Evolutionary conservation across 192 early-diverging fungal species (phyloP), one percentile per base, ranked within the genome.

Genomic region (Kappamyces sp.): DNA sequence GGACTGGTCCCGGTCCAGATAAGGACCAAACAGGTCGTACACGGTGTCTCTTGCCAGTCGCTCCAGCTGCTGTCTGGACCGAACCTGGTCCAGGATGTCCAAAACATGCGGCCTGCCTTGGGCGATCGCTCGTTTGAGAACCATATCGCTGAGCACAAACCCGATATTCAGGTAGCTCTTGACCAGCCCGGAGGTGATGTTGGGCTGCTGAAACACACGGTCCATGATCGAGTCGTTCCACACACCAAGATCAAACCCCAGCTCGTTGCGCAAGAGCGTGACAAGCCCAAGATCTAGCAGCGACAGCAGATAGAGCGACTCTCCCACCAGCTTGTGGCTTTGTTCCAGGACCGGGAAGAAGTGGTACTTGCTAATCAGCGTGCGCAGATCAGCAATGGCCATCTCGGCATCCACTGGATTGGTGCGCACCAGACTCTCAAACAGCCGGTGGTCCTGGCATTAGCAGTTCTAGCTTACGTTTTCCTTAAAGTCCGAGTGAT

Each of bases 1-100:
- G 4, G 60, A 61, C 9, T 12, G 8, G 3, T 23, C 1, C 1
- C 15, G 48, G 12, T 61, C 41, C 41, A 60, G 36, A 15, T 61
- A 61, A 6, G 78, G 78, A 1, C 78, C 78, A 64, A 80, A 70
- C 62, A 80, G 68, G 51, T 80, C 78, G 33, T 62, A 34, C 6
- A 80, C 53, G 4, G 73, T 72, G 6, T 74, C 68, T 34, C 73
- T 48, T 5, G 74, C 75, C 41, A 67, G 53, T 6, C 47, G n/a
- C 32, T 67, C 43, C 33, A 80, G 54, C 42, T 43, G 5, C 9
- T 41, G 47, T 12, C 51, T n/a, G 1, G 51, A 13, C 31, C 74
- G 47, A 12, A 65, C 47, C 10, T 48, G 51, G 10, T 38, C 13
- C 13, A 80, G 54, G 8, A 72, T 68, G 8, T 67, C 59, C 6